phyloP scores from a whole-genome alignment of 495 filamentous ascomycete genomes.

The Aspergillus carlsbadensis region DNA sequence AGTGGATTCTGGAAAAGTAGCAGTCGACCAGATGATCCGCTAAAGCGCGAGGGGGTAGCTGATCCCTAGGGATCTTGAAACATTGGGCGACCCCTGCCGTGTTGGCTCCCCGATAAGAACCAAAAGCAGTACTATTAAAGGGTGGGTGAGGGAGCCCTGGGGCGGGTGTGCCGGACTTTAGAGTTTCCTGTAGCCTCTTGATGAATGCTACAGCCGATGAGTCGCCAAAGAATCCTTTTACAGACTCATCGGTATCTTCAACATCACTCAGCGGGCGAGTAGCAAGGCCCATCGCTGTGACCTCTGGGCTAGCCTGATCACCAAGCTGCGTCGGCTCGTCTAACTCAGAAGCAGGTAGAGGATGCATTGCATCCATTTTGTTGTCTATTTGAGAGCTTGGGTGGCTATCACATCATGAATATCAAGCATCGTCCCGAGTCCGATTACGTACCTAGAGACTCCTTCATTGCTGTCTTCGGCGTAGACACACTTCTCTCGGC shows the following conservation, averaged over 20 bases:
- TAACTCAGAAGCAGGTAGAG: no score
- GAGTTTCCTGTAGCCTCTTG: not conserved
- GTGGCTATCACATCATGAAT: no score
- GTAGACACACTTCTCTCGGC: conserved; percentile 9
- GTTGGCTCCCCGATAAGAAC: no score
- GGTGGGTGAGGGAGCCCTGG: not conserved
- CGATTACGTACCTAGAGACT: not conserved
- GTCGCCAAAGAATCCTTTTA: conserved; percentile 1
- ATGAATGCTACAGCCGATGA: conserved; percentile 6
- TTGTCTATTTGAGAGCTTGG: no score
- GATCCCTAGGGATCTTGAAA: not conserved
- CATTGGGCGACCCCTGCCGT: no score
- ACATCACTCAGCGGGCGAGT: not conserved
- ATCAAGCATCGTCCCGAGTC: not conserved
- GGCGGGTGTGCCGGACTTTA: not conserved
- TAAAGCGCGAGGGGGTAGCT: conserved; percentile 29
- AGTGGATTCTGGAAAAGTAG: conserved; percentile 35
- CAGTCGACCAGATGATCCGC: conserved; percentile 34
- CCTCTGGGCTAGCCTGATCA: not conserved
- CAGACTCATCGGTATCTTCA: not conserved
- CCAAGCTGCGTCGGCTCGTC: not conserved
- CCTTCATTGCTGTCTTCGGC: not conserved
- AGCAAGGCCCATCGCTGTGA: conserved; percentile 2
- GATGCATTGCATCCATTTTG: no score
- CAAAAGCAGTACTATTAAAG: no score